Base-by-base conservation (phyloP, 2,329 filamentous ascomycete genomes). In the Colletotrichum australisinense region DNA sequence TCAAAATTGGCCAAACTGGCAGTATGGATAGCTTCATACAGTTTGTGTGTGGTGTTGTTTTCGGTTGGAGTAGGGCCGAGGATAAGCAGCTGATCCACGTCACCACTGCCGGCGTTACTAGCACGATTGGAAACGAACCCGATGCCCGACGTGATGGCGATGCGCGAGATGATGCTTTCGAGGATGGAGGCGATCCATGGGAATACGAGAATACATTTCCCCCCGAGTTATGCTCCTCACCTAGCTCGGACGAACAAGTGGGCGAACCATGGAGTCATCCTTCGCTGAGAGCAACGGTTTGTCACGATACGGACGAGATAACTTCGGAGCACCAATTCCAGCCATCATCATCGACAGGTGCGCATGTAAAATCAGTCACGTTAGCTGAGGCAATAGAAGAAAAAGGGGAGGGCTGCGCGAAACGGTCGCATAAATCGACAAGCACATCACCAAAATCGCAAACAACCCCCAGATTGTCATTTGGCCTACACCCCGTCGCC, bases 21-120 rank as follows among this genome's bases (percentile, higher is more conserved):
- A 73, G 66, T 49, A 32, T 72, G 60, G 59, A 65, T 42, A 75
- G 58, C 68, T 69, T 75, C 24, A 28, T 67, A 4, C 57, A 73
- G 28, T 66, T 67, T 32, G 38, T 72, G 19, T 72, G 12, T 38
- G 35, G 64, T 57, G 53, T 60, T 26, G 16, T 59, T 2, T 58
- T 56, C n/a, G 58, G 52, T 32, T 72, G 58, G 69, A 32, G 35
- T 38, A 53, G 24, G 59, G 38, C 28, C 19, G 28, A 59, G 32
- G 22, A 42, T 30, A 14, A 38, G 35, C 56, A 19, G 57, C 30
- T 59, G 57, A 59, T n/a, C 7, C 30, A 42, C 30, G 32, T 59
- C 57, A 12, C 7, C 30, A 24, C 55, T 11, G 26, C 16, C 5
- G n/a, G 53, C 35, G 63, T 49, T 66, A 24, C 63, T 12, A 24